Base-by-base conservation (phyloP, 139 green algal species). In the Chlamydomonas incerta region DNA sequence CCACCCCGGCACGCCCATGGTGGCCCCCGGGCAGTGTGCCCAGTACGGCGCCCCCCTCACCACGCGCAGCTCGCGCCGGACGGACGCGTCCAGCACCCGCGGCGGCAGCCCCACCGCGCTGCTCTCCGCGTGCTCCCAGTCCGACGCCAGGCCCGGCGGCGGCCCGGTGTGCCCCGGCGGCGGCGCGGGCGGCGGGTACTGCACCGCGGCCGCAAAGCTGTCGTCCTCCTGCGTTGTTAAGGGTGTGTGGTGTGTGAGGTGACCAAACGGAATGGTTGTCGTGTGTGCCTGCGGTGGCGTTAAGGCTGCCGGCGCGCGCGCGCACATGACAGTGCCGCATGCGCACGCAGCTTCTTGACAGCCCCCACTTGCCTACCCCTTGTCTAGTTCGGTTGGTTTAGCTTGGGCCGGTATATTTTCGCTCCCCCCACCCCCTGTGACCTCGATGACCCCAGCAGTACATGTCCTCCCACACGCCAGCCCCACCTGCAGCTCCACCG, bases 1-100 rank as follows among this genome's bases (percentile, higher is more conserved):
- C n/a, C n/a, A n/a, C n/a, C n/a, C n/a, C n/a, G n/a, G n/a, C n/a
- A n/a, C n/a, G n/a, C n/a, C n/a, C n/a, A n/a, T n/a, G n/a, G n/a
- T n/a, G n/a, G n/a, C n/a, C n/a, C n/a, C n/a, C n/a, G n/a, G n/a
- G n/a, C n/a, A n/a, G n/a, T n/a, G n/a, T n/a, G n/a, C n/a, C n/a
- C 41, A 50, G 41, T 5, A 33, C 35, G 24, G 37, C 57, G n/a
- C 57, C 28, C 13, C 58, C 31, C 80, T 18, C 67, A 90, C 91
- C 90, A 92, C 83, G 72, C 93, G 92, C 55, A 97, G 85, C 18
- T 91, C 81, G 60, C 90, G 87, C 23, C 93, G 86, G 28, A 98
- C 75, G 3, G 74, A 37, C 0, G 86, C 28, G 26, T 96, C 93
- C 37, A 98, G 69, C 14, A 92, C 82, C 2, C 95, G 83, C 2